Conservation (phyloP, 2,329 filamentous ascomycete species). For the Monosporascus ibericus region DNA sequence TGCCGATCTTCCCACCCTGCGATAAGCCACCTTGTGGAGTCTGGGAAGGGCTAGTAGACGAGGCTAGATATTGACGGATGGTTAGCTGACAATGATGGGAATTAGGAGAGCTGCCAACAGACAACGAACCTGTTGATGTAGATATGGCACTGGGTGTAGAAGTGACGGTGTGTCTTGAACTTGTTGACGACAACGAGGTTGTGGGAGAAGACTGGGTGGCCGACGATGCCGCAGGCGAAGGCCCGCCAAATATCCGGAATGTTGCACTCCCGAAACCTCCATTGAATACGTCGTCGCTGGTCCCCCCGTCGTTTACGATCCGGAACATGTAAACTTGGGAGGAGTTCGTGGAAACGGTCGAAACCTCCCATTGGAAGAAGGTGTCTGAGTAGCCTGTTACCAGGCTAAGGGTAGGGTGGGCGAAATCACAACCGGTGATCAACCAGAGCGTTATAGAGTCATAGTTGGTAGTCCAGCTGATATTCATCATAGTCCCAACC, state of each 20-base stretch:
- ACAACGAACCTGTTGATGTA: not conserved
- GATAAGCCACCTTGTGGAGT: not conserved
- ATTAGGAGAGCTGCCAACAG: not conserved
- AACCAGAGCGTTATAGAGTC: constrained; percentile 1
- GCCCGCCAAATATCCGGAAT: not conserved
- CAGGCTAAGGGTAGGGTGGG: not conserved
- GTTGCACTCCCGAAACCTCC: not conserved
- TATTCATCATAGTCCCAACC: constrained; percentile 1
- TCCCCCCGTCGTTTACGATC: not conserved
- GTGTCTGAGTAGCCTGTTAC: not conserved
- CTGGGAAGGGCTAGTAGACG: not conserved
- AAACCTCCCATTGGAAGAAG: constrained; percentile 1
- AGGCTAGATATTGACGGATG: not conserved
- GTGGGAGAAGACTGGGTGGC: not conserved
- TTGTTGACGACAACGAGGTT: not conserved
- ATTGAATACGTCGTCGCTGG: not conserved
- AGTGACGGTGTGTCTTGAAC: not conserved
- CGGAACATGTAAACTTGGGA: constrained; percentile 1
- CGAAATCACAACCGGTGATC: constrained; percentile 2
- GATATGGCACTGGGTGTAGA: not conserved
- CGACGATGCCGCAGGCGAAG: not conserved
- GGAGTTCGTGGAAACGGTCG: constrained; percentile 1
- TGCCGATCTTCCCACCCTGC: not conserved
- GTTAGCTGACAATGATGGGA: not conserved
- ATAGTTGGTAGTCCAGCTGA: constrained; percentile 1